Base-by-base conservation (phyloP, 352 stramenopile species). In the Pythium aristosporum region DNA sequence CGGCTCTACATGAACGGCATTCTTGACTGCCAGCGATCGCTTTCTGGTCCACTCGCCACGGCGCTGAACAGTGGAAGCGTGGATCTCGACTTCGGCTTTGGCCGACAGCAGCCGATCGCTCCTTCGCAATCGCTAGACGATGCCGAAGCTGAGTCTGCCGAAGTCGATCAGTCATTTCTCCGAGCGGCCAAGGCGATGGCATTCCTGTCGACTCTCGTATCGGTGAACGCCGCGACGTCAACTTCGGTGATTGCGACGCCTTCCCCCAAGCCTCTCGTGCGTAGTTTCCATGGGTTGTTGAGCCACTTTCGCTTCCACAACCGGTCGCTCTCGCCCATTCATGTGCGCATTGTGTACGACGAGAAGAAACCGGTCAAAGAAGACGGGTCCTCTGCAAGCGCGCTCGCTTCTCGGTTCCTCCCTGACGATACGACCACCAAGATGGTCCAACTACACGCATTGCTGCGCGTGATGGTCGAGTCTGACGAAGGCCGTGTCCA, bases 271-370 rank as follows among this genome's bases (percentile, higher is more conserved):
- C 37, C 41, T 21, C n/a, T 25, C 51, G 32, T 63, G 72, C 83
- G 23, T 43, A 65, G 39, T 13, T 92, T 98, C 54, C 75, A 97
- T 34, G 93, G 93, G 0, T 81, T 83, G 54, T 60, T 98, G 36
- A 79, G 81, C 28, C 85, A 96, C 39, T 89, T 97, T 25, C 87
- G 90, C 5, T 96, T 94, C 39, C 94, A 97, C 57, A 94, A 91
- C 49, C 84, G 92, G 1, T 85, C 91, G 15, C 56, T 98, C 18
- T 96, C 88, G 13, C 87, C 92, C 5, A 98, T 98, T 58, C 92
- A 98, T 62, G 88, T 97, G 13, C 85, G 87, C 1, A 92, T 98
- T 39, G 80, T 97, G 18, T 98, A 74, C 43, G 92, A 98, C 54
- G 79, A 91, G 49, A 88, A 85, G 47, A 88, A 73, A 41, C 67